Percentiles rank a stretch among this genome's conserved stretches.
These are phyloP conservation scores for Trichothecium sympodiale DNA, from an alignment of 2,329 filamentous ascomycete species.

Conservation along the genomic window DNA sequence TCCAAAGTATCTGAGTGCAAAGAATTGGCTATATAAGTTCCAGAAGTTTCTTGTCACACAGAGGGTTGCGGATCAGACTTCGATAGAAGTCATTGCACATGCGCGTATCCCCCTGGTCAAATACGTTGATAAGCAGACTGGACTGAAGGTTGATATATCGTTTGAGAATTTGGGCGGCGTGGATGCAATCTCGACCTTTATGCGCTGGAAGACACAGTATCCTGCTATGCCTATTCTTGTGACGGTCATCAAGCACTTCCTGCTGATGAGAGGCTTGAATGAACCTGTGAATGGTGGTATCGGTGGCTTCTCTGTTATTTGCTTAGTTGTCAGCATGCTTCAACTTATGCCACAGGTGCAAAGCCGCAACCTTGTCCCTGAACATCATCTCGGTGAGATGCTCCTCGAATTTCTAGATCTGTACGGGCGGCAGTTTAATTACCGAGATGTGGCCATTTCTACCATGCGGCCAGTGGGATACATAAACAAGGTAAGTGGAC, in stretches of 20 bases:
- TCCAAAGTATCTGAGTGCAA: constrained; percentile 35
- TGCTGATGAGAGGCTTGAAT: constrained; percentile 81
- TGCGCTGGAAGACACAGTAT: constrained; percentile 65
- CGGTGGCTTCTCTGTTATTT: constrained; percentile 89
- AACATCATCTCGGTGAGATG: constrained; percentile 65
- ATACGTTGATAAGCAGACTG: constrained; percentile 68
- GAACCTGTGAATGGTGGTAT: constrained; percentile 87
- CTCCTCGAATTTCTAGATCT: constrained; percentile 82
- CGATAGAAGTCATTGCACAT: constrained; percentile 56
- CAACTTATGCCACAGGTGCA: constrained; percentile 67
- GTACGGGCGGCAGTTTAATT: constrained; percentile 76
- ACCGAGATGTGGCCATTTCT: constrained; percentile 57
- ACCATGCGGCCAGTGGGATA: constrained; percentile 61
- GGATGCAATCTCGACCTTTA: constrained; percentile 68
- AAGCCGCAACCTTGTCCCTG: constrained; percentile 43
- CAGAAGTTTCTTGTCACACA: constrained; percentile 43
- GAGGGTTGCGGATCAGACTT: constrained; percentile 43
- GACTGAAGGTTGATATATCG: constrained; percentile 80
- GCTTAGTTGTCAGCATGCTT: constrained; percentile 80
- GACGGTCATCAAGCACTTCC: constrained; percentile 81
- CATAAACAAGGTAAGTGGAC: constrained; percentile 58
- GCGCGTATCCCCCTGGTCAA: constrained; percentile 91
- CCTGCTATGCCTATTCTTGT: constrained; percentile 82
- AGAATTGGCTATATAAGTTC: constrained; percentile 51
- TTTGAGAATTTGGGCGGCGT: constrained; percentile 87